Evolutionary conservation across 495 filamentous ascomycete genomes (phyloP), one percentile per base, ranked within the genome.

Genomic region (Talaromyces liani): DNA sequence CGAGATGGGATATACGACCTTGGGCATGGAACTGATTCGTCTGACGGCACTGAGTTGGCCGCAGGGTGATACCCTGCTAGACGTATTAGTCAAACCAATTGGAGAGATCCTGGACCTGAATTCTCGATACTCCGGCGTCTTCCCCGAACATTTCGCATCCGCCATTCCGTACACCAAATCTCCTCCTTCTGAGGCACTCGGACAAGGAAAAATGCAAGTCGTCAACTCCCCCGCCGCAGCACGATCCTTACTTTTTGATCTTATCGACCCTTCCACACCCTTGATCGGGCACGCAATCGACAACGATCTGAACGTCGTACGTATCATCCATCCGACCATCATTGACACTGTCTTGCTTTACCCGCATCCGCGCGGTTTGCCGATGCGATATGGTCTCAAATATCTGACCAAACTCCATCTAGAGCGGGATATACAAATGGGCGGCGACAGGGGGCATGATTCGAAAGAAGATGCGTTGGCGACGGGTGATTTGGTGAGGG

Each of bases 1-100:
- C 70, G 94, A 99, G 69, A 99, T 99, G 94, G 90, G 90, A 8
- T 99, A 94, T 71, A 98, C 94, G 0, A 88, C 88, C 1, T 66
- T 87, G 39, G 94, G 94, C 0, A 71, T 97, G 62, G 94, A 99
- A 70, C 79, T 99, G 14, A 86, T 98, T 54, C 89, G 94, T 18
- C 70, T 99, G 22, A 97, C 94, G 0, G 91, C 88, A 8, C 85
- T 90, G 33, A 86, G 88, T 63, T 99, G 93, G 91, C 94, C 93
- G 1, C 75, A 80, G 34, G 90, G 92, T 22, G 80, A 85, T 62
- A 80, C 81, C 56, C 71, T 97, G 6, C 75, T 96, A 0, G 94
- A 99, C 71, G 81, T 96, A 0, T 82, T 99, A 0, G 92, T 99
- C 27, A 82, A 84, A 47, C 95, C 94, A 2, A 75, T 89, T 6